Evolutionary conservation across 352 stramenopile genomes (phyloP).

Genomic region (Pythium insidiosum): DNA sequence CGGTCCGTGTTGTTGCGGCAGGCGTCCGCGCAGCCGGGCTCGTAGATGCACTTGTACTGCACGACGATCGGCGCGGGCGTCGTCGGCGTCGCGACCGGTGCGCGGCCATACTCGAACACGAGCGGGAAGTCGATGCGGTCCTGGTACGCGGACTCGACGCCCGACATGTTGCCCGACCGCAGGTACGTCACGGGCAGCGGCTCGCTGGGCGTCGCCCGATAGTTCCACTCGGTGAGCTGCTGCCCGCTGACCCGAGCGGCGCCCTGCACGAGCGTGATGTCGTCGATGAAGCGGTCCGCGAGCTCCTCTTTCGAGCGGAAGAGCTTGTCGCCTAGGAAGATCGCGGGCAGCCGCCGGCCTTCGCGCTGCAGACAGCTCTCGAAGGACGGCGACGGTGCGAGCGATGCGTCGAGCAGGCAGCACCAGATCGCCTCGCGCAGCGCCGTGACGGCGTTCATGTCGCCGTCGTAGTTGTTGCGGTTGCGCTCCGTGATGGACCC

Average conservation of each 20-base stretch:
- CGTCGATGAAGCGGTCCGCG: not conserved
- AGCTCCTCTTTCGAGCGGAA: not conserved
- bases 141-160: not conserved
- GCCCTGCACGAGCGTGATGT: not conserved
- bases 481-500: slow-evolving; percentile 4
- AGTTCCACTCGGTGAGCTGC: slow-evolving; percentile 1
- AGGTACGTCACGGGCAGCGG: slow-evolving; percentile 1
- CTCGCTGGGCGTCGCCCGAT: not conserved
- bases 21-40: not conserved
- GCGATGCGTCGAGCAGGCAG: not conserved
- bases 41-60: slow-evolving; percentile 5
- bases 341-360: not conserved
- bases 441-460: slow-evolving; percentile 2
- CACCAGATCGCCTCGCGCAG: slow-evolving; percentile 1
- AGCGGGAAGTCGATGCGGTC: not conserved
- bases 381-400: not conserved
- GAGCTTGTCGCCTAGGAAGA: slow-evolving; percentile 3
- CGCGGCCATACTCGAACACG: not conserved
- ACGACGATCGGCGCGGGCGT: not conserved
- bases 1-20: slow-evolving; percentile 2
- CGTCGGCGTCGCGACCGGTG: not conserved
- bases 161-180: not conserved
- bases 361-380: not conserved
- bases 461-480: slow-evolving; percentile 3
- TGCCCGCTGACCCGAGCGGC: not conserved